Evolutionary conservation across 2,329 filamentous ascomycete genomes (phyloP), one percentile per base, ranked within the genome.

Genomic region (Ophiostoma himal-ulmi): DNA sequence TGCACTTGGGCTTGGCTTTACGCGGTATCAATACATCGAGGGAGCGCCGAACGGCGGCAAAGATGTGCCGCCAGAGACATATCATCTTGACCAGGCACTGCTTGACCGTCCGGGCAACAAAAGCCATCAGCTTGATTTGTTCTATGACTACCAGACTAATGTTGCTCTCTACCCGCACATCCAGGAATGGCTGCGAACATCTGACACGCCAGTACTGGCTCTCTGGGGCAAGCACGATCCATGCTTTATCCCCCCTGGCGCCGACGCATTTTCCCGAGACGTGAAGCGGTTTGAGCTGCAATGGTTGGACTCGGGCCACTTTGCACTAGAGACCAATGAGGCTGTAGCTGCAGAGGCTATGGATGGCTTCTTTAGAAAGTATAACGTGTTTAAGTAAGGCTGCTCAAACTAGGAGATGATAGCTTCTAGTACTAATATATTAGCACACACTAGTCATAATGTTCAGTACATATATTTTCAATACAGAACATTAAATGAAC

Each of bases 201-300:
- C 79, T 0, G 77, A 83, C 67, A 82, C 87, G 0, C 70, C 86
- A 0, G 75, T 88, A 3, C 75, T 89, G 72, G 84, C 85, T 0
- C 80, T 84, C 3, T 89, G 87, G 87, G 86, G 87, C 0, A 84
- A 83, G 77, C 82, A 84, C 71, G 86, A 89, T 77, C 74, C 75
- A 3, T 82, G 85, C 41, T 86, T 86, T 73, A 75, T 84, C 0
- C 74, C 81, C 0, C 73, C 81, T 0, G 86, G 86, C 0, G 86
- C 86, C 0, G 82, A 86, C 77, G 85, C 85, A 0, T 88, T 79
- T 73, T 81, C 81, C 74, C 78, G 75, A 30, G 85, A 89, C 77
- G 76, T 84, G 17, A 17, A 79, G 10, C 77, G 81, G 34, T 79
- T 83, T 5, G 81, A 85, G 75, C 75, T 87, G 54, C 78, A 81